Evolutionary conservation across 2,329 filamentous ascomycete species (phyloP), one percentile per base, ranked within the genome.

Genomic region (Colletotrichum lupini): DNA sequence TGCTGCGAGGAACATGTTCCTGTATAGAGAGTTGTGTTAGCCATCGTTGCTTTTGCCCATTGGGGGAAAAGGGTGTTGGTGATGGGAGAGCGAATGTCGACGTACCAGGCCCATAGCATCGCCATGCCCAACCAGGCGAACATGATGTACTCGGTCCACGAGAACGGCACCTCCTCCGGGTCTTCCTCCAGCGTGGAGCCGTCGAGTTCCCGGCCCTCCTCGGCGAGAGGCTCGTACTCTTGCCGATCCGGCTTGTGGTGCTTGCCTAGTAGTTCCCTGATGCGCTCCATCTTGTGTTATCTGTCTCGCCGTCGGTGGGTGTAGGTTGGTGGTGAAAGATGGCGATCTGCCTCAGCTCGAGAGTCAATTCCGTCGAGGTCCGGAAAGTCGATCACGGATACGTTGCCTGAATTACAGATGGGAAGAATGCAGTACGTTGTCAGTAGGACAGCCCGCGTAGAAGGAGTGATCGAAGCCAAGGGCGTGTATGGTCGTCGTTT

Each of bases 1-100:
- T 9, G 96, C 95, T 58, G 97, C 96, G 77, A 98, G 90, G 82
- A 98, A 98, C 96, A 98, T 98, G 86, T 98, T 98, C 95, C 95
- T 96, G 76, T 16, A 37, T 12, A 12, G 4, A 5, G 14, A 11
- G 19, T 67, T 68, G 14, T 37, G 35, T 37, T 37, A 37, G 35
- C 35, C 35, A 37, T 37, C 14, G 5, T 37, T 37, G 35, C 5
- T 32, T 32, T 32, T 37, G 35, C 12, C 4, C 16, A 16, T 16
- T 14, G 4, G 11, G 35, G 14, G 35, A 22, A 2, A 30, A 7
- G 35, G 35, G 22, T 46, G 9, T 22, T n/a, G 2, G 12, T 37
- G 19, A 11, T 32, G 3, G 32, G 19, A 68, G 37, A 24, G 28
- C 12, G 30, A 71, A 24, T 9, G 30, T 5, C 60, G 61, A 78